Percentiles rank a stretch among this genome's conserved stretches.
Conservation (phyloP, 371 early-diverging fungal species). For the Mortierella sp. region DNA sequence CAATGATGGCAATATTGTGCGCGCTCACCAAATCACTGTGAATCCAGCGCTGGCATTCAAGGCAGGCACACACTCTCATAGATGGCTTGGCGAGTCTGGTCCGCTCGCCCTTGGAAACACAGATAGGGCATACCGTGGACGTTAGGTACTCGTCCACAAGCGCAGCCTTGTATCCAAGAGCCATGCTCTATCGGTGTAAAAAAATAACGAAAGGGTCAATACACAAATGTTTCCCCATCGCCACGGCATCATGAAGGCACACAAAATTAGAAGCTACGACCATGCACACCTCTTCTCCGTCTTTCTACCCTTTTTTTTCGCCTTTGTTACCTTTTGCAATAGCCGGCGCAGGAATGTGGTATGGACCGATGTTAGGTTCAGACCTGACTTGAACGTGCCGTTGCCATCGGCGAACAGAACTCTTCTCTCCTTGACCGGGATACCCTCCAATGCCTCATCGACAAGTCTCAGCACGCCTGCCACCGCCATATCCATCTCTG, state of each 20-base stretch:
- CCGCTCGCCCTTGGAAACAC: too few relatives aligned
- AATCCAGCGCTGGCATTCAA: neutral
- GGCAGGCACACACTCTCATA: neutral
- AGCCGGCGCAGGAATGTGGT: neutral
- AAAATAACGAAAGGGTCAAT: neutral
- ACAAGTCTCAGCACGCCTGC: neutral
- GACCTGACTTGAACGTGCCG: neutral
- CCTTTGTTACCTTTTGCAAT: neutral
- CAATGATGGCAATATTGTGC: conserved; percentile 6
- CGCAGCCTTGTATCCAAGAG: neutral
- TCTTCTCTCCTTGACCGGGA: neutral
- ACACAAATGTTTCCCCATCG: neutral
- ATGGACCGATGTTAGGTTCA: conserved; percentile 1
- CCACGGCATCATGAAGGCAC: too few relatives aligned
- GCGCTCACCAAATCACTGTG: neutral
- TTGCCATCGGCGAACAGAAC: neutral
- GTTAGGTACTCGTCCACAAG: too few relatives aligned
- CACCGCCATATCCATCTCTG: conserved; percentile 11
- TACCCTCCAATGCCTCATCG: neutral
- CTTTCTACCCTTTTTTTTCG: neutral
- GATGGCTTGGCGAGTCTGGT: too few relatives aligned
- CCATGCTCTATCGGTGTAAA: neutral
- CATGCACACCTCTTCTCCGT: neutral
- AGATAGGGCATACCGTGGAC: too few relatives aligned
- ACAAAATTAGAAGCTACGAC: neutral